Conservation (phyloP, 257 asterid species). For the Solanum rostratum region DNA sequence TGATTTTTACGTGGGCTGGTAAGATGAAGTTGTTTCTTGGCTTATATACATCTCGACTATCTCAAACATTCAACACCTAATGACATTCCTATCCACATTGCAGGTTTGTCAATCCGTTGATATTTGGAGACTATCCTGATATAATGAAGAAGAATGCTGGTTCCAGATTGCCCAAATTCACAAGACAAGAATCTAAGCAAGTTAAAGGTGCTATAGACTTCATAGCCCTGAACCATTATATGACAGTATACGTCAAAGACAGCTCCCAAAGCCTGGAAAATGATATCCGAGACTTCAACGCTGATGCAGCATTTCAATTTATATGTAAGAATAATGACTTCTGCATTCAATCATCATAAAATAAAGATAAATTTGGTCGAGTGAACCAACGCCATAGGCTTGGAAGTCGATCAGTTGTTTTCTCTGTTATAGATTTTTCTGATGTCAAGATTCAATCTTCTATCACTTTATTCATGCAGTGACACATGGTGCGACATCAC, state of each 20-base stretch:
- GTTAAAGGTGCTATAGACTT: constrained; percentile 54
- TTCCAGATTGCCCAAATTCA: constrained; percentile 41
- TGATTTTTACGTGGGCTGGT: constrained; percentile 50
- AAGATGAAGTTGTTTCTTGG: background rate
- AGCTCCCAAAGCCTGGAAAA: constrained; percentile 4
- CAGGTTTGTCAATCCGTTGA: constrained; percentile 49
- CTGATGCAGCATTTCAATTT: constrained; percentile 9
- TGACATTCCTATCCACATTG: background rate
- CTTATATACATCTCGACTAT: background rate
- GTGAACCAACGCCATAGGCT: background rate
- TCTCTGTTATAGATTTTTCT: background rate
- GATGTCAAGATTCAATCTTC: background rate
- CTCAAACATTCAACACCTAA: background rate
- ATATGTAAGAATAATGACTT: background rate
- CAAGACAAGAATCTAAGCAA: constrained; percentile 25
- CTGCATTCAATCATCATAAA: background rate
- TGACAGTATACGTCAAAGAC: constrained; percentile 17
- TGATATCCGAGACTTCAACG: constrained; percentile 14
- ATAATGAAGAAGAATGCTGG: constrained; percentile 31
- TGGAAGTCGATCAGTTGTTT: background rate
- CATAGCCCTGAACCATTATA: constrained; percentile 44
- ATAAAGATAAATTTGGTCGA: background rate
- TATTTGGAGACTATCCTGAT: constrained; percentile 58
- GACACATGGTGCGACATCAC: background rate
- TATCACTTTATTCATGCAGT: background rate